A percentile compares a stretch with the other conserved stretches of the same genome.
These are phyloP conservation scores for Lumnitzera racemosa DNA, from an alignment of 345 rosid species.

Conservation along the genomic window DNA sequence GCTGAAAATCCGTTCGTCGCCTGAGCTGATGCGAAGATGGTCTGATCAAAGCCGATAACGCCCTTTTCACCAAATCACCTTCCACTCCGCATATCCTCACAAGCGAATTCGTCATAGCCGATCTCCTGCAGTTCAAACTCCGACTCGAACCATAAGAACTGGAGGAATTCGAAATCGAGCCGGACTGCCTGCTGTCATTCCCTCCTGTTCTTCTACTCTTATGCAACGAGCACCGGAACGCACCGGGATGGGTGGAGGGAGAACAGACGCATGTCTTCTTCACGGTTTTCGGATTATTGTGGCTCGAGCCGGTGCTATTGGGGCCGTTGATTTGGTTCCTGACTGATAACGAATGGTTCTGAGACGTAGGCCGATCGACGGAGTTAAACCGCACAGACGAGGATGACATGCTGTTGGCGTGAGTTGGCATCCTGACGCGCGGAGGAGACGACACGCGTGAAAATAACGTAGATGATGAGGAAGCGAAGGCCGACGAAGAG, in stretches of 20 bases:
- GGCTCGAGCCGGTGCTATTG: slow-evolving; percentile 10
- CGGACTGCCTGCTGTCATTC: neutral
- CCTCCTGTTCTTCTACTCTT: slow-evolving; percentile 13
- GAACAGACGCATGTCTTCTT: slow-evolving; percentile 49
- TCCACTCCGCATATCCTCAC: slow-evolving; percentile 61
- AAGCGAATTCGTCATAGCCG: slow-evolving; percentile 58
- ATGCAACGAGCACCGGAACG: slow-evolving; percentile 47
- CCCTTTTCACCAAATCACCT: slow-evolving; percentile 56
- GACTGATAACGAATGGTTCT: slow-evolving; percentile 28
- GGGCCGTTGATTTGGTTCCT: slow-evolving; percentile 9
- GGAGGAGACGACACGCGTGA: slow-evolving; percentile 29
- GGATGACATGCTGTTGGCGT: slow-evolving; percentile 14
- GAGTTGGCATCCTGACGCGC: slow-evolving; percentile 14
- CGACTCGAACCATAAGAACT: slow-evolving; percentile 18
- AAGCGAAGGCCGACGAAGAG: slow-evolving; percentile 21
- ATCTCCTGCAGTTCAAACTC: slow-evolving; percentile 35
- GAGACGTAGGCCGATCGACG: slow-evolving; percentile 24
- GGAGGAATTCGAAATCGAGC: neutral
- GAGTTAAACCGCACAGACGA: slow-evolving; percentile 29
- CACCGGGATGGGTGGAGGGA: slow-evolving; percentile 46
- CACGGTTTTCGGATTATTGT: slow-evolving; percentile 6
- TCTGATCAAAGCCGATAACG: slow-evolving; percentile 43
- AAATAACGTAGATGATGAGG: slow-evolving; percentile 17
- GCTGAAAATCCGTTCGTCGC: slow-evolving; percentile 38
- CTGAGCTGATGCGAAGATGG: slow-evolving; percentile 56